Percentiles rank a stretch among this genome's conserved stretches.
Conservation (phyloP, 1,139 yeast species). For the Sugiyamaella xylanicola region DNA sequence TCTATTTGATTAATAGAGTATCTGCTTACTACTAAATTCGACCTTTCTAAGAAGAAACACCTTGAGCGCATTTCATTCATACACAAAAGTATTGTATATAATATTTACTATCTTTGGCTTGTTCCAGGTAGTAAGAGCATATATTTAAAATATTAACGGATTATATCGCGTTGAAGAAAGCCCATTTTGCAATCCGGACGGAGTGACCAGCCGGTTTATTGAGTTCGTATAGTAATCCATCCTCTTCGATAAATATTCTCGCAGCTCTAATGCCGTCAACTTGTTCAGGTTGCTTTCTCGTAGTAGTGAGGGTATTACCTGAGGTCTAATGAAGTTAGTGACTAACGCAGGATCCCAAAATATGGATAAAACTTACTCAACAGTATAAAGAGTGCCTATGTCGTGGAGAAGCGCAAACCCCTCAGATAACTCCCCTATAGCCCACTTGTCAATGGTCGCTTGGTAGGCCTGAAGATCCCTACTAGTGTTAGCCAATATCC, state of each 20-base stretch:
- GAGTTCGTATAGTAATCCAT: slow-evolving; percentile 62
- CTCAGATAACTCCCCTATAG: slow-evolving; percentile 62
- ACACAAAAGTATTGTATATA: no score
- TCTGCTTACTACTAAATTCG: no score
- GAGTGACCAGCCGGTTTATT: slow-evolving; percentile 48
- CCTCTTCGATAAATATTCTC: slow-evolving; percentile 71
- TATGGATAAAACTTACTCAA: slow-evolving; percentile 49
- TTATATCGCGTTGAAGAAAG: slow-evolving; percentile 14
- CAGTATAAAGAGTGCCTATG: slow-evolving; percentile 82
- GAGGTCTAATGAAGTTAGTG: slow-evolving; percentile 44
- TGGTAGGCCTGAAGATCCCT: slow-evolving; percentile 80
- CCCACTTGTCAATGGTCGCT: slow-evolving; percentile 71
- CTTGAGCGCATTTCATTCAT: no score
- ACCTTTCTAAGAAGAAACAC: no score
- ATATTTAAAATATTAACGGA: slow-evolving; percentile 19
- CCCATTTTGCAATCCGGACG: slow-evolving; percentile 9
- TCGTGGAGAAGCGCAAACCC: slow-evolving; percentile 75
- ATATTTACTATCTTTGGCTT: no score
- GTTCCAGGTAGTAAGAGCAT: not conserved
- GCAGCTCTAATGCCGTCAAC: slow-evolving; percentile 65
- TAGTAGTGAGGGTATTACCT: slow-evolving; percentile 72
- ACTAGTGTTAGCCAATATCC: slow-evolving; percentile 11
- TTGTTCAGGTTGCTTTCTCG: slow-evolving; percentile 78
- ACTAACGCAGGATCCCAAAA: not conserved
- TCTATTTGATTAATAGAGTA: slow-evolving; percentile 12